Base-by-base conservation (phyloP, 2,329 filamentous ascomycete genomes). In the Microsporum canis region DNA sequence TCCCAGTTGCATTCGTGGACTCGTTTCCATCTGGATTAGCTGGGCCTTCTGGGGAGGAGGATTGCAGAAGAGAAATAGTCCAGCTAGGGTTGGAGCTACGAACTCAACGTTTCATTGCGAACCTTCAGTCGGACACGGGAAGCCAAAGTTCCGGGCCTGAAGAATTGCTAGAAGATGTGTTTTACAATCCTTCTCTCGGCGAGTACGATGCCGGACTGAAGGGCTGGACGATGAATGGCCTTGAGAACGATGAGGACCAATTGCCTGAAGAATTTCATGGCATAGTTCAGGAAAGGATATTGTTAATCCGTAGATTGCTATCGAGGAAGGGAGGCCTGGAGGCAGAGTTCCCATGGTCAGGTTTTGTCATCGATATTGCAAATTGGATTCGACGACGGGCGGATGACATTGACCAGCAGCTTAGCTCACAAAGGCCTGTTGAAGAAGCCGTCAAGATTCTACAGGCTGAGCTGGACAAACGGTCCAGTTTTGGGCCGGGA, bases 341-440 rank as follows among this genome's bases (percentile, higher is more conserved):
- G 14, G 27, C 68, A 2, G 68, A 67, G 1, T 86, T 79, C 66
- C 73, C 76, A 2, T 85, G 82, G 81, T 65, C 73, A 0, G 66
- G 70, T 2, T 81, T 84, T 59, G 67, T 80, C 4, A 64, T 77
- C 0, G 69, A 74, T 6, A 68, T 78, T 4, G 70, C 78, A 0
- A 66, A 73, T 17, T 84, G 82, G 79, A 72, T 76, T 23, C 74
- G 75, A 60, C 64, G 67, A 5, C 75, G 79, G 23, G 71, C 73
- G 36, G 66, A 69, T 4, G 79, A 84, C 62, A 75, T 85, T 47
- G 68, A 74, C 23, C 58, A 66, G 1, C 69, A 73, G 0, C 72
- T 84, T 17, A 65, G 70, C 7, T 57, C 65, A 2, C 73, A 76
- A 62, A 79, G 78, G 1, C 77, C 78, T n/a, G 65, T 77, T 10